Base-by-base conservation (phyloP, 306 rosid genomes). In the Heteromeles arbutifolia region DNA sequence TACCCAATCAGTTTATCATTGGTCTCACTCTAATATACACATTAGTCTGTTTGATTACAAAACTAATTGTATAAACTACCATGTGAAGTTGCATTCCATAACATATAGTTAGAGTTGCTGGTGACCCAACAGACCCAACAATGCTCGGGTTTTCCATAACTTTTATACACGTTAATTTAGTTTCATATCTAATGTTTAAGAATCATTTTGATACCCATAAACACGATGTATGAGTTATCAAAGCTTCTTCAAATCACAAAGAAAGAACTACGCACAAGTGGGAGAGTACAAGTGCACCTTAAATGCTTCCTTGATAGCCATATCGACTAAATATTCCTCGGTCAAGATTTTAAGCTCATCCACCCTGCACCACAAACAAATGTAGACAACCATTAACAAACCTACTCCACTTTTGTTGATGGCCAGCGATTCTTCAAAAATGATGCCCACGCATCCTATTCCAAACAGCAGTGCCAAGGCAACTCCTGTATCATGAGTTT, bases 391-490 rank as follows among this genome's bases (percentile, higher is more conserved):
- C 98, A 95, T 92, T 83, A 95, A 77, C 21, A 95, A 80, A 26
- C 93, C 97, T 2, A 95, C 97, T 74, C 98, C 97, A 53, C 92
- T 92, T 84, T 90, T 92, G 82, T 95, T 95, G 82, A 92, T 92
- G 78, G 97, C 96, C 63, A 95, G 85, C 67, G 96, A 86, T 83
- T 95, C 97, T 88, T 95, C 97, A 82, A 95, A 95, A 67, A 95
- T 90, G 85, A 95, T 95, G 78, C 98, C 97, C 18, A 87, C 96
- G 84, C 92, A 95, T 72, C 98, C 97, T 78, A 95, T 71, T 69
- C 89, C 90, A 85, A 95, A 95, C 45, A 92, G 84, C 84, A 92
- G 78, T 82, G 86, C 92, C 97, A 95, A 92, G 48, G 97, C 97
- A 84, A 85, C 86, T 92, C 96, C 98, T 95, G 87, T 69, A 6